These are phyloP conservation scores for Exophiala lecanii-corni DNA, from an alignment of 2,329 filamentous ascomycete genomes.

Conservation along the genomic window DNA sequence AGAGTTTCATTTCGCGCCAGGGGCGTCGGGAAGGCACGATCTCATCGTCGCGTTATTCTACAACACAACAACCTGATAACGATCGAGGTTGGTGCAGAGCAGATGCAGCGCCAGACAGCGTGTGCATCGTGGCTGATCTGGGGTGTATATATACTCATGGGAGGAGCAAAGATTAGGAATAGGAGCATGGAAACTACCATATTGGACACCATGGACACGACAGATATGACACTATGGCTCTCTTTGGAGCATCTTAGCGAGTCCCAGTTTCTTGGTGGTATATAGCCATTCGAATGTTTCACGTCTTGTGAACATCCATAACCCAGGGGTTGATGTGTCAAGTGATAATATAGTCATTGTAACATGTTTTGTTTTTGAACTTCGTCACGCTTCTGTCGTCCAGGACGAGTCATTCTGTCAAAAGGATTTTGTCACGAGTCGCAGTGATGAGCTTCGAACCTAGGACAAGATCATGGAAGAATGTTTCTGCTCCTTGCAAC, in stretches of 20 bases:
- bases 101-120: too few species aligned
- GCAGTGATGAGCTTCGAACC: background rate
- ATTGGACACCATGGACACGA: constrained; percentile 8
- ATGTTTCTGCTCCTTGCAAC: too few species aligned
- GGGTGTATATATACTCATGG: background rate
- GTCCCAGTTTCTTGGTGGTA: constrained; percentile 2
- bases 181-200: background rate
- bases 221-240: constrained; percentile 8
- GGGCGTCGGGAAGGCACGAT: constrained; percentile 10
- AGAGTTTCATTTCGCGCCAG: constrained; percentile 5
- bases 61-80: background rate
- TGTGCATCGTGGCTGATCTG: too few species aligned
- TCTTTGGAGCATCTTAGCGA: constrained; percentile 6
- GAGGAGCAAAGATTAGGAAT: background rate
- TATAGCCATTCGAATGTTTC: too few species aligned
- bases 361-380: background rate
- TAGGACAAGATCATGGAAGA: too few species aligned
- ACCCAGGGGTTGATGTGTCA: background rate
- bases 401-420: background rate
- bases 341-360: background rate
- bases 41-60: background rate
- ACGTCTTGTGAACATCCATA: background rate
- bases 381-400: background rate
- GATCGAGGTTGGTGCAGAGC: too few species aligned
- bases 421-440: background rate